Base-by-base conservation (phyloP, 176 grass and related monocot genomes). In the Saccharum officinarum region DNA sequence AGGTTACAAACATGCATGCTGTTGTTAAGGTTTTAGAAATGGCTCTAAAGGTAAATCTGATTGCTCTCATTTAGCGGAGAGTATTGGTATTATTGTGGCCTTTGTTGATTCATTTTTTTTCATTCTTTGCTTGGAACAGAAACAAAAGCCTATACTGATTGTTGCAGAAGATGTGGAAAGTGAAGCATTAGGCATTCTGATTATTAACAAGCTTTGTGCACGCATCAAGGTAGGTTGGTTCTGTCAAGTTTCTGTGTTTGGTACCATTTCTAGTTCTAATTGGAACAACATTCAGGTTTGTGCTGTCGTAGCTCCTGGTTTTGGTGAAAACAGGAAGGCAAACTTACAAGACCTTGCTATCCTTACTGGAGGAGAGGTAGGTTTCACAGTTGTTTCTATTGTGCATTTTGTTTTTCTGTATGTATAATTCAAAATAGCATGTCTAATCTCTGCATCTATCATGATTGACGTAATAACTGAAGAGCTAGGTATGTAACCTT, bases 131-230 rank as follows among this genome's bases (percentile, higher is more conserved):
- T 54, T 50, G 86, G 57, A 75, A 61, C 81, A 99, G 97, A 94
- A 90, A 73, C 97, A 99, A 94, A 96, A 8, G 75, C 90, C 93
- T 82, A 75, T 99, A 17, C 86, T 99, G 44, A 99, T 99, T 89
- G 90, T 99, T 84, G 93, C 97, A 22, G 97, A 99, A 89, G 97
- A 99, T 84, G 71, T 99, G 75, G 97, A 99, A 83, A 99, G 97
- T n/a, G 93, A 99, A 82, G 97, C 97, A 59, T 69, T 99, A 71
- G 97, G 93, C 25, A 99, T 90, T 65, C 77, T 99, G 61, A 99
- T 96, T 71, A 46, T 99, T 59, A 99, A 96, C 86, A 99, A 99
- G 90, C 93, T 99, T 91, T 92, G 93, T 84, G 97, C 97, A 60
- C 92, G 97, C 64, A 92, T 99, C 83, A 99, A 99, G 92, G 97